Evolutionary conservation across 2,329 filamentous ascomycete genomes (phyloP), one percentile per base, ranked within the genome.

Genomic region (Celoporthe dispersa): DNA sequence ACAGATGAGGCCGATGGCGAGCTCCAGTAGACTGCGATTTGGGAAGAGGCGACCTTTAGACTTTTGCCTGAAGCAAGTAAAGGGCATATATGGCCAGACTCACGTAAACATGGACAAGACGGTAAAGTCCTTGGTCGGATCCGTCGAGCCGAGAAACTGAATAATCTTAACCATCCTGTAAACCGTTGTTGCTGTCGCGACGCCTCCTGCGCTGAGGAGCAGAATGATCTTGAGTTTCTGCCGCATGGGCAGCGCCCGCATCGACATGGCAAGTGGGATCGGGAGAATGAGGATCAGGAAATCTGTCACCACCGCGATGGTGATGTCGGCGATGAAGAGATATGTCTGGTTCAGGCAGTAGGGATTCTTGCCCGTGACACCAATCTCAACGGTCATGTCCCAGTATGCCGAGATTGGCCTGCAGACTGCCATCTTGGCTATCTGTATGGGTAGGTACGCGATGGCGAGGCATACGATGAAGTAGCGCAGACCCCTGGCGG

Each of bases 271-370:
- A 61, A 81, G 69, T 0, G 77, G 75, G 11, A 80, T 73, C 2
- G 80, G 80, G 7, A 82, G 66, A 11, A 79, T 19, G 35, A 81
- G 73, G 25, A 81, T 78, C 51, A 78, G 73, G 33, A 78, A 68
- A 67, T 81, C 79, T 31, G 77, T 80, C 7, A 80, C 48, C 19
- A 78, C 75, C 57, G 76, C 78, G 16, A 80, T 69, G 16, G 75
- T 71, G 1, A 78, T 74, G 57, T 81, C 80, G 12, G 76, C 74
- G 3, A 78, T 73, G 68, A 81, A 81, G 7, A 81, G 61, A 33
- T 74, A 75, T 6, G 74, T 69, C 57, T 79, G 75, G 25, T 80
- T 73, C 25, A 81, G 72, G 68, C 80, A 81, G 28, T 59, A 31
- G 1, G 31, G 53, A 12, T 65, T 65, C 16, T 41, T n/a, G 8